A percentile compares a stretch with the other conserved stretches of the same genome.
Evolutionary conservation across 257 asterid species (phyloP).

Genomic region (Primulina huaijiensis): DNA sequence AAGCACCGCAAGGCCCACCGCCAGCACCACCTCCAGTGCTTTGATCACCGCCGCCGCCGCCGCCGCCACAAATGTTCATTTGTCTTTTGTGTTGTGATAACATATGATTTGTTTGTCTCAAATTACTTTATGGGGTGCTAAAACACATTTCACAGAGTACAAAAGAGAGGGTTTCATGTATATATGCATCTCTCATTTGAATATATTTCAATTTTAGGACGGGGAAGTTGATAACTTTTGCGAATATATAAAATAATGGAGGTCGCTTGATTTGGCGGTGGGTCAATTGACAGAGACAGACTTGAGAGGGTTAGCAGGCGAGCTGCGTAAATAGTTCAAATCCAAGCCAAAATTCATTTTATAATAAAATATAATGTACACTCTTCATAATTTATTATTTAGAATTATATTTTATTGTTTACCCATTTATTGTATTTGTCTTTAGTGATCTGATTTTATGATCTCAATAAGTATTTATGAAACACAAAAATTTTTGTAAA

Average conservation of each 20-base stretch:
- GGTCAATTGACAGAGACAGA: neutral
- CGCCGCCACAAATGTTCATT: conserved; percentile 21
- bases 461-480: no score
- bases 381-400: no score
- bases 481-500: no score
- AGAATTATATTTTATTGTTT: no score
- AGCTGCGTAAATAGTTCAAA: neutral
- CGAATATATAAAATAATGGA: neutral
- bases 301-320: neutral
- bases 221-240: no score
- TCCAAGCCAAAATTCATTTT: neutral
- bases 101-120: neutral
- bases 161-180: no score
- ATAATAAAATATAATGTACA: no score
- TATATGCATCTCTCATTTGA: no score
- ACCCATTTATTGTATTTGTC: no score
- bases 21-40: conserved; percentile 7
- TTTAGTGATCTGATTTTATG: no score
- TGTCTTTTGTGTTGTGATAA: neutral
- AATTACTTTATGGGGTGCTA: neutral
- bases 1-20: conserved; percentile 67
- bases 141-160: neutral
- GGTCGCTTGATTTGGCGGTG: no score
- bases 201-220: no score
- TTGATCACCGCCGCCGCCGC: conserved; percentile 20